Evolutionary conservation across 352 stramenopile species (phyloP).

Genomic region (Phytophthora parvispora): DNA sequence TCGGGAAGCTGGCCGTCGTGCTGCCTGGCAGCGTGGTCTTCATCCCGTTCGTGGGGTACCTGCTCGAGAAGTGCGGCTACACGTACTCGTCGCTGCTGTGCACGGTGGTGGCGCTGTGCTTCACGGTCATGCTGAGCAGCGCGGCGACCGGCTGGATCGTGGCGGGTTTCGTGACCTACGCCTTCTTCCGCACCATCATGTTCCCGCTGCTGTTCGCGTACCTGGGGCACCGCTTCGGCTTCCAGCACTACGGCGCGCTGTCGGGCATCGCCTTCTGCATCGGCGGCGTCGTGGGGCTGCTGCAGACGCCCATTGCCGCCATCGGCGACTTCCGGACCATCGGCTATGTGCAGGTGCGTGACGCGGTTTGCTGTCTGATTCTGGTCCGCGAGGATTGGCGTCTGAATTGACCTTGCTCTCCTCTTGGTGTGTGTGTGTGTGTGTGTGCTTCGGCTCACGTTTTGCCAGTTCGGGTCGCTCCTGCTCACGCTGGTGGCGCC

Average conservation of each 20-base stretch:
- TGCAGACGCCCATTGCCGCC: conserved; percentile 72
- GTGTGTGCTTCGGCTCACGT: no score
- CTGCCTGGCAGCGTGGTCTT: conserved; percentile 78
- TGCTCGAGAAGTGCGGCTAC: conserved; percentile 82
- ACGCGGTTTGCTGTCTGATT: conserved; percentile 26
- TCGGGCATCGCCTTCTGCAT: conserved; percentile 83
- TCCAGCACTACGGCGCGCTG: conserved; percentile 88
- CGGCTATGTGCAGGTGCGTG: conserved; percentile 58
- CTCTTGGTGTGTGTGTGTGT: no score
- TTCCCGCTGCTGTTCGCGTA: conserved; percentile 89
- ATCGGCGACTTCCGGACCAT: conserved; percentile 59
- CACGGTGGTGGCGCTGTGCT: conserved; percentile 53
- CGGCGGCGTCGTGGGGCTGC: conserved; percentile 64
- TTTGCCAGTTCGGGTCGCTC: conserved; percentile 53
- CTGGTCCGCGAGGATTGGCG: conserved; percentile 24
- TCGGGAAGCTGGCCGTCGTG: conserved; percentile 67
- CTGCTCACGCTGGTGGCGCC: conserved; percentile 58
- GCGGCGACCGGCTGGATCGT: conserved; percentile 57
- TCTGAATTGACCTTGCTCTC: conserved; percentile 6
- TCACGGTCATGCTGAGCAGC: conserved; percentile 50
- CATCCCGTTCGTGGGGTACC: conserved; percentile 76
- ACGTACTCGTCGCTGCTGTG: conserved; percentile 58
- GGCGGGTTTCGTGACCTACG: conserved; percentile 74
- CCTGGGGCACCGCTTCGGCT: conserved; percentile 82
- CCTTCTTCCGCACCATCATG: conserved; percentile 86